Base-by-base conservation (phyloP, 257 asterid species). In the Mentha longifolia region DNA sequence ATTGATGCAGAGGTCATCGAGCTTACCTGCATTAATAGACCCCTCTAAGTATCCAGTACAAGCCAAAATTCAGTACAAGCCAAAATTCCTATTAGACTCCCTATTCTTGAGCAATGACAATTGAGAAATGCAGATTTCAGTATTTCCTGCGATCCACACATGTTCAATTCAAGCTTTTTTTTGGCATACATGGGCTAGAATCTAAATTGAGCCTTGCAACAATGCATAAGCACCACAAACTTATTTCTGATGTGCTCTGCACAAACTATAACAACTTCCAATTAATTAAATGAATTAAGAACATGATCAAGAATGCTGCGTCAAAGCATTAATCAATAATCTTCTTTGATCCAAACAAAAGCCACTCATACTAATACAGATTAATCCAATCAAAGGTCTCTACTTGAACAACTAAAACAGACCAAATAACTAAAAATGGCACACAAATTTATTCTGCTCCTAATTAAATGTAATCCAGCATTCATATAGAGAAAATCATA, bases 381-480 rank as follows among this genome's bases (percentile, higher is more conserved):
- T 61, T 31, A 52, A 52, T 68, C 30, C 52, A 61, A 68, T 30
- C 45, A 60, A 39, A 75, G 33, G 61, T 68, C 71, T 52, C 47
- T 61, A n/a, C 6, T 46, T 37, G 37, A 35, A 22, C 16, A 58
- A 58, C 17, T 22, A 7, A 49, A 66, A 50, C n/a, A 22, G 28
- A 25, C 7, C 13, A 22, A 28, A 35, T 0, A 31, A 4, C 31
- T 52, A 20, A 49, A 9, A 22, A 37, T 3, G 22, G 7, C 42
- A 33, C 22, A 66, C 30, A 33, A 3, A 33, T 33, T 6, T 4
- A 57, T 2, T 28, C 10, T 13, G 39, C 22, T 47, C 13, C 12
- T 2, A 66, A 13, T 9, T n/a, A 12, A 67, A 46, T 15, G 5
- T 42, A 45, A 14, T 33, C 45, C 2, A 65, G 54, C 16, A 45